Evolutionary conservation across 2,329 filamentous ascomycete species (phyloP).

Genomic region (Fusarium abutilonis): DNA sequence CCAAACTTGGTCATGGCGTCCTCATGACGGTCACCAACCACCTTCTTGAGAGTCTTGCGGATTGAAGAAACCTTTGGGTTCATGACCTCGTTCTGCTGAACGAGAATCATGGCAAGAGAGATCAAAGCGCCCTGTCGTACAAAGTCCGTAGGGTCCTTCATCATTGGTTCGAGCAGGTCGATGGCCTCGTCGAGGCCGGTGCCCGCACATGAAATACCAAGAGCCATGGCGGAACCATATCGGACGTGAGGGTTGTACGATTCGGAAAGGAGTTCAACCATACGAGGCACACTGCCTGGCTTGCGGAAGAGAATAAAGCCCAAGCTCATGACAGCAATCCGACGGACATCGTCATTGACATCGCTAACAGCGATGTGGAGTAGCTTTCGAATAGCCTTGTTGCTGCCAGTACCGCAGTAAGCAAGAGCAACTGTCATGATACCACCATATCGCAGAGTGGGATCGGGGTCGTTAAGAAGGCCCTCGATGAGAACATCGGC

Average conservation of each 20-base stretch:
- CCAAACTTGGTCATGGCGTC: slow-evolving; percentile 99
- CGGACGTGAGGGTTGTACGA: slow-evolving; percentile 99
- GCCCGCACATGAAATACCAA: slow-evolving; percentile 96
- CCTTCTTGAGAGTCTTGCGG: slow-evolving; percentile 93
- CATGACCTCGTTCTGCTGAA: slow-evolving; percentile 99
- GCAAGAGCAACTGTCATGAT: slow-evolving; percentile 99
- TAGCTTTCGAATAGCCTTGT: slow-evolving; percentile 96
- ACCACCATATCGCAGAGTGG: slow-evolving; percentile 92
- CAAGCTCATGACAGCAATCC: slow-evolving; percentile 96
- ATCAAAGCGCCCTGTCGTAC: slow-evolving; percentile 97
- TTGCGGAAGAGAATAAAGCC: slow-evolving; percentile 99
- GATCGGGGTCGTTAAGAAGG: slow-evolving; percentile 91
- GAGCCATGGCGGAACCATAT: slow-evolving; percentile 97
- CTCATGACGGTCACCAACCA: slow-evolving; percentile 92
- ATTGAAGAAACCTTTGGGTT: slow-evolving; percentile 94
- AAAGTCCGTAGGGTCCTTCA: slow-evolving; percentile 98
- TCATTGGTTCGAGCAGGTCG: slow-evolving; percentile 97
- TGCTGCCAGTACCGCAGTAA: slow-evolving; percentile 96
- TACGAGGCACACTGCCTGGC: slow-evolving; percentile 94
- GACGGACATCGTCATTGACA: slow-evolving; percentile 95
- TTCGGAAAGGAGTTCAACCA: slow-evolving; percentile 97
- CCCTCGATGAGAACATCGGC: slow-evolving; percentile 95
- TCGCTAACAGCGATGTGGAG: slow-evolving; percentile 97
- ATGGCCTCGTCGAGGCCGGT: slow-evolving; percentile 97
- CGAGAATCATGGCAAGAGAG: slow-evolving; percentile 95